A percentile compares a stretch with the other conserved stretches of the same genome.
Conservation (phyloP, 768 basidiomycete species). For the Tricholoma terreum region DNA sequence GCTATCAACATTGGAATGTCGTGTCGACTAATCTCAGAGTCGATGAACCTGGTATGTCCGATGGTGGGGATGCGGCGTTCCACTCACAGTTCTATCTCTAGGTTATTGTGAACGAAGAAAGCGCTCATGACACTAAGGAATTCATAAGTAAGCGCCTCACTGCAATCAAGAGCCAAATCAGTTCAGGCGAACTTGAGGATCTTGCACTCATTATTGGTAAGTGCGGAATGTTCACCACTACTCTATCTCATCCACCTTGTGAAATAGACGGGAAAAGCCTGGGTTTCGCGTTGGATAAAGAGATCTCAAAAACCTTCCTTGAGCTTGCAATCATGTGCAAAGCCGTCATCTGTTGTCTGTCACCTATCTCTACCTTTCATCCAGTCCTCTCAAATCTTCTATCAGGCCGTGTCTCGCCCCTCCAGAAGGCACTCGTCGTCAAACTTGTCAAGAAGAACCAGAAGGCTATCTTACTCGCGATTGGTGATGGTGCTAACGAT, state of each 20-base stretch:
- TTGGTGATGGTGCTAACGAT: conserved; percentile 97
- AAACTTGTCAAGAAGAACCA: conserved; percentile 98
- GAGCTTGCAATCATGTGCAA: conserved; percentile 98
- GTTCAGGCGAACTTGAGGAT: conserved; percentile 90
- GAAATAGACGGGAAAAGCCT: conserved; percentile 89
- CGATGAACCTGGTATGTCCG: conserved; percentile 88
- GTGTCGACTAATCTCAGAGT: conserved; percentile 94
- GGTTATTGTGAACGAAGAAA: conserved; percentile 95
- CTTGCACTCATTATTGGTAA: conserved; percentile 91
- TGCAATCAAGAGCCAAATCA: conserved; percentile 92
- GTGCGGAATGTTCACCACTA: not conserved
- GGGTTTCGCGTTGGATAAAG: conserved; percentile 90
- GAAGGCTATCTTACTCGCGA: conserved; percentile 90
- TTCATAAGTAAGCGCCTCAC: conserved; percentile 85
- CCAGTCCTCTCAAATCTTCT: conserved; percentile 5
- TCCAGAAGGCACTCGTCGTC: conserved; percentile 97
- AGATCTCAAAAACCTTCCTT: conserved; percentile 82
- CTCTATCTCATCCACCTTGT: conserved; percentile 1
- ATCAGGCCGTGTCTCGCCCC: conserved; percentile 90
- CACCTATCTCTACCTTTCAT: not conserved
- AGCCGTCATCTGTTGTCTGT: conserved; percentile 94
- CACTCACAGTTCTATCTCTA: conserved; percentile 26
- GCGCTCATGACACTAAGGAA: conserved; percentile 73
- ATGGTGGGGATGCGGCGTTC: not conserved
- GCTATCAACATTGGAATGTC: conserved; percentile 99